A percentile compares a stretch with the other conserved stretches of the same genome.
Evolutionary conservation across 1,284 basidiomycete species (phyloP).

Genomic region (Dichomitus squalens): DNA sequence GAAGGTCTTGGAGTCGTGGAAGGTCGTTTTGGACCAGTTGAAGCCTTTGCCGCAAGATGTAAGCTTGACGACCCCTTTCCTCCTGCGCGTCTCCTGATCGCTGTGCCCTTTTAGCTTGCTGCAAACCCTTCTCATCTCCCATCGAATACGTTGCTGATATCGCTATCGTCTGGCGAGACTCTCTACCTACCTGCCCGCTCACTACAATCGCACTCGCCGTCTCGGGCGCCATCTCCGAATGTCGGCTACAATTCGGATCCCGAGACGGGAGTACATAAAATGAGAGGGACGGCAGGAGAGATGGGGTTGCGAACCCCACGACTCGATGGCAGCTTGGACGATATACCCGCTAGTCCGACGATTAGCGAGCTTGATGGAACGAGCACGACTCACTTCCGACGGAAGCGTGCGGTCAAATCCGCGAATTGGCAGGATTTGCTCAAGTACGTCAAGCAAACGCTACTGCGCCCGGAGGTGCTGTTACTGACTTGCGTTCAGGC

Average conservation of each 20-base stretch:
- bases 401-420: slow-evolving; percentile 39
- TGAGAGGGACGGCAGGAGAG: slow-evolving; percentile 19
- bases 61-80: slow-evolving; percentile 30
- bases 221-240: slow-evolving; percentile 50
- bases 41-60: slow-evolving; percentile 67
- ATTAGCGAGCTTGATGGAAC: slow-evolving; percentile 15
- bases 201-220: slow-evolving; percentile 35
- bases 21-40: slow-evolving; percentile 62
- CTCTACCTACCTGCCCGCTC: slow-evolving; percentile 58
- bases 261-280: slow-evolving; percentile 49
- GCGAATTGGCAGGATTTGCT: slow-evolving; percentile 70
- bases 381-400: slow-evolving; percentile 7
- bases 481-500: slow-evolving; percentile 41
- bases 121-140: slow-evolving; percentile 55
- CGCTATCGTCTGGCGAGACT: slow-evolving; percentile 55
- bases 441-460: slow-evolving; percentile 47
- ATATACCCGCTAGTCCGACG: slow-evolving; percentile 11
- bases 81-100: slow-evolving; percentile 10
- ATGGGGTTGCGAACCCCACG: slow-evolving; percentile 14
- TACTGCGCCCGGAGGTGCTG: neutral
- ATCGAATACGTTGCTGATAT: slow-evolving; percentile 73
- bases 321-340: slow-evolving; percentile 6
- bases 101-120: slow-evolving; percentile 39
- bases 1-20: slow-evolving; percentile 71
- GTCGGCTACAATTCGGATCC: slow-evolving; percentile 73